phyloP scores from a whole-genome alignment of 1,284 basidiomycete species.

The Ustilago crameri region DNA sequence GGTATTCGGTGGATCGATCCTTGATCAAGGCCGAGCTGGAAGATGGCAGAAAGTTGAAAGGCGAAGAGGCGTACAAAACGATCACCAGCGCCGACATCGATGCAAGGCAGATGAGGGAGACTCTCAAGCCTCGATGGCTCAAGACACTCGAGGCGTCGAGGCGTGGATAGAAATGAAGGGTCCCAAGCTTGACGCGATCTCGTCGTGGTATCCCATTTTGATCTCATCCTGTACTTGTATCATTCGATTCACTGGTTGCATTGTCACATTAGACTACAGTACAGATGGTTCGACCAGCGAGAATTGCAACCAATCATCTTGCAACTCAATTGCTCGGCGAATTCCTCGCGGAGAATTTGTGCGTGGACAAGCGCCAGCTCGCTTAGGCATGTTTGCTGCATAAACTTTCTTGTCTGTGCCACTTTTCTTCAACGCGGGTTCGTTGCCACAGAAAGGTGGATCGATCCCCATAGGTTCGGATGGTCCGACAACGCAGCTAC shows the following conservation, averaged over 20 bases:
- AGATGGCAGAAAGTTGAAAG: conserved; percentile 20
- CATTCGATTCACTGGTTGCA: no score
- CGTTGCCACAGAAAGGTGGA: no score
- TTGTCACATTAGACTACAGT: no score
- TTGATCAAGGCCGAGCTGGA: conserved; percentile 7
- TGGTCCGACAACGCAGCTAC: no score
- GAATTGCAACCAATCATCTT: no score
- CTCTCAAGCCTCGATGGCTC: conserved; percentile 42
- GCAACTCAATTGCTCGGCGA: background rate
- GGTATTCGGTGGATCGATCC: conserved; percentile 20
- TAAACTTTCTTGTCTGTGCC: no score
- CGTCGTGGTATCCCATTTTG: no score
- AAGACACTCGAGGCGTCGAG: conserved; percentile 22
- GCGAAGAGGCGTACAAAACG: conserved; percentile 28
- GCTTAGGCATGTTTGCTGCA: background rate
- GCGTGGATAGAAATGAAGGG: background rate
- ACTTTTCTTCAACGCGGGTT: no score
- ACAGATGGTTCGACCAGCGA: no score
- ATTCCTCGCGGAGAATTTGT: background rate
- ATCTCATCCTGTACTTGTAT: conserved; percentile 10
- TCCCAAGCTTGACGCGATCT: background rate
- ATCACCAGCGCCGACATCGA: conserved; percentile 15
- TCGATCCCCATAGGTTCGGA: no score
- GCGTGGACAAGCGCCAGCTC: conserved; percentile 8
- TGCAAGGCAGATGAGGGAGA: conserved; percentile 26